Evolutionary conservation across 1,284 basidiomycete genomes (phyloP).

Genomic region (Cryptococcus sp.): DNA sequence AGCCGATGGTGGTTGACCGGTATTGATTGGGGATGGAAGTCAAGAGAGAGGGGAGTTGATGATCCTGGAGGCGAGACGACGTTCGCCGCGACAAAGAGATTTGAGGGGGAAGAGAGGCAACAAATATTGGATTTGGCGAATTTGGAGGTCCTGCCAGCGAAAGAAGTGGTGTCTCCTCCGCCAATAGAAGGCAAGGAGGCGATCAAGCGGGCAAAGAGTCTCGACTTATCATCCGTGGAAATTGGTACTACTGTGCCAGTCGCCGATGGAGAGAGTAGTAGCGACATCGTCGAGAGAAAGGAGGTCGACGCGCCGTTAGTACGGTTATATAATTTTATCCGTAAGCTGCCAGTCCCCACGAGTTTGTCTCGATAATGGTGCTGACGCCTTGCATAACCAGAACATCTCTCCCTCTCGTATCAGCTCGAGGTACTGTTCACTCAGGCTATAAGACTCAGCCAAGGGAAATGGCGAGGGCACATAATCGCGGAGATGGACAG

Average conservation of each 20-base stretch:
- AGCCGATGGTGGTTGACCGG: constrained; percentile 49
- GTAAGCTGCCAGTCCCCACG: constrained; percentile 23
- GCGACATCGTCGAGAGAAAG: no score
- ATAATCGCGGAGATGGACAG: constrained; percentile 44
- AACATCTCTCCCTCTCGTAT: constrained; percentile 46
- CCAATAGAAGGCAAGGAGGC: background rate
- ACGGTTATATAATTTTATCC: constrained; percentile 45
- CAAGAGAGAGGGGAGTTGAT: constrained; percentile 24
- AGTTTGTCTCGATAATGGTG: no score
- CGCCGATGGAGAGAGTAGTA: no score
- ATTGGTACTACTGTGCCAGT: no score
- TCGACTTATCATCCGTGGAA: background rate
- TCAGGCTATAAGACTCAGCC: constrained; percentile 39
- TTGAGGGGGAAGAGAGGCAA: constrained; percentile 39
- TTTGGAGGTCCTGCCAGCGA: constrained; percentile 34
- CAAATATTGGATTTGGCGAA: constrained; percentile 47
- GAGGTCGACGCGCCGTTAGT: constrained; percentile 42
- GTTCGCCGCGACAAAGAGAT: constrained; percentile 11
- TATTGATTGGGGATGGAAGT: constrained; percentile 46
- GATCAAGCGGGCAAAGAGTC: background rate
- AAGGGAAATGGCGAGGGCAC: constrained; percentile 40
- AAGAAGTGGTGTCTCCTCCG: constrained; percentile 6
- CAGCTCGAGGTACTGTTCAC: constrained; percentile 44
- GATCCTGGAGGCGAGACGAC: constrained; percentile 24
- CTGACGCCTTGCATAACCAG: constrained; percentile 15